Base-by-base conservation (phyloP, 164 flowering plant species). In the Cinnamomum chago region DNA sequence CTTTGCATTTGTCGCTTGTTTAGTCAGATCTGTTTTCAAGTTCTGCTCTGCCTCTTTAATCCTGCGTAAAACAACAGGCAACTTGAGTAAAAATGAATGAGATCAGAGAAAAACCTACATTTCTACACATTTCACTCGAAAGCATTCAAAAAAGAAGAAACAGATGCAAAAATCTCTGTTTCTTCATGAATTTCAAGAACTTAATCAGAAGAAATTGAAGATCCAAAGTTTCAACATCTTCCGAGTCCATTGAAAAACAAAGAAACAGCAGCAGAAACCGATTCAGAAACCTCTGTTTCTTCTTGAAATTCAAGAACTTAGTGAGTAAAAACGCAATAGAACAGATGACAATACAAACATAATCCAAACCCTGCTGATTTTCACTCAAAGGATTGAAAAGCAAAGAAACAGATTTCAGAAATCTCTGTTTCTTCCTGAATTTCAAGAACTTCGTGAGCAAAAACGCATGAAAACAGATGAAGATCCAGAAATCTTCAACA, bases 21-120 rank as follows among this genome's bases (percentile, higher is more conserved):
- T 67, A 17, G 69, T 20, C n/a, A n/a, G 82, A 88, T 68, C 58
- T 47, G 85, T 83, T 84, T 89, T 80, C 83, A 73, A 83, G 68
- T 17, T 68, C 77, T 80, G 30, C 82, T 77, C 86, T 70, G 82
- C 70, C 70, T 72, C 81, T 52, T 5, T 55, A 71, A 22, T 15
- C 35, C 51, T 58, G 50, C 5, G 6, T 22, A 23, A 22, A 52
- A 28, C 35, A 64, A 27, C 22, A 5, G 33, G 70, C 27, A 24
- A 55, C 20, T 23, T 23, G 33, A 24, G 30, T 13, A n/a, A 11
- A 3, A 20, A 20, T 40, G 47, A 40, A 40, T 40, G 47, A 9
- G 47, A 1, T 40, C 47, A 40, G 47, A 40, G 6, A 50, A 58
- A 17, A 14, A 2, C 72, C 18, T 20, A 0, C 10, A 50, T 14